Percentiles rank a stretch among this genome's conserved stretches.
These are phyloP conservation scores for Euphorbia celastroides DNA, from an alignment of 441 rosid genomes.

Conservation along the genomic window DNA sequence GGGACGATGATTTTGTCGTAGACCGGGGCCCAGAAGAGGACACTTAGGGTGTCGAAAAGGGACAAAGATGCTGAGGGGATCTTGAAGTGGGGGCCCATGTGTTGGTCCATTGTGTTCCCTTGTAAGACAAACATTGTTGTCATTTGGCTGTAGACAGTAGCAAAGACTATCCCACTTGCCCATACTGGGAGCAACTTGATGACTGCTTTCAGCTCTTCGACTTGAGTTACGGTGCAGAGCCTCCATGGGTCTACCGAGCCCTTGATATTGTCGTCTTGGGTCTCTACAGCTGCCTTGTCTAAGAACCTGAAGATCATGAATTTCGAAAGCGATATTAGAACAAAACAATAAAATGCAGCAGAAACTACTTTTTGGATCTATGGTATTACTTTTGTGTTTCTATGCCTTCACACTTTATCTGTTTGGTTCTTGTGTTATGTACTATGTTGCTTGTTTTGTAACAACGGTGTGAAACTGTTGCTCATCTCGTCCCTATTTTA, in stretches of 20 bases:
- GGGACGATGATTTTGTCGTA: conserved; percentile 69
- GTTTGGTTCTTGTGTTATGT: too few species aligned
- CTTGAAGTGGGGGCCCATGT: conserved; percentile 44
- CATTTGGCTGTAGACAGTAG: conserved; percentile 84
- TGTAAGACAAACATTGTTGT: conserved; percentile 73
- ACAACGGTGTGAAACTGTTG: too few species aligned
- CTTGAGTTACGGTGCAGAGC: conserved; percentile 85
- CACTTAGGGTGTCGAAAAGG: conserved; percentile 64
- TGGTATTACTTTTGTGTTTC: too few species aligned
- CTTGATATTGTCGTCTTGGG: conserved; percentile 39
- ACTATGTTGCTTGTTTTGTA: too few species aligned
- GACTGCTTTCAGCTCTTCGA: conserved; percentile 79
- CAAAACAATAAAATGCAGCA: too few species aligned
- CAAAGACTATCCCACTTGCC: conserved; percentile 80
- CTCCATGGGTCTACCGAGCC: conserved; percentile 70
- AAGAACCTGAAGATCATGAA: too few species aligned
- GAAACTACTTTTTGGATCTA: too few species aligned
- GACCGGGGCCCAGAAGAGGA: conserved; percentile 76
- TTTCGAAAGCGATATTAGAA: too few species aligned
- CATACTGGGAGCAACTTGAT: conserved; percentile 70
- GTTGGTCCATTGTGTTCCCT: conserved; percentile 83
- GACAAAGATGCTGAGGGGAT: conserved; percentile 91
- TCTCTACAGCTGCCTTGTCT: conserved; percentile 86
- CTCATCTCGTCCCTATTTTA: too few species aligned
- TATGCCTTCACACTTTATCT: too few species aligned